Evolutionary conservation across 2,329 filamentous ascomycete genomes (phyloP).

Genomic region (Cladosporium sp.): DNA sequence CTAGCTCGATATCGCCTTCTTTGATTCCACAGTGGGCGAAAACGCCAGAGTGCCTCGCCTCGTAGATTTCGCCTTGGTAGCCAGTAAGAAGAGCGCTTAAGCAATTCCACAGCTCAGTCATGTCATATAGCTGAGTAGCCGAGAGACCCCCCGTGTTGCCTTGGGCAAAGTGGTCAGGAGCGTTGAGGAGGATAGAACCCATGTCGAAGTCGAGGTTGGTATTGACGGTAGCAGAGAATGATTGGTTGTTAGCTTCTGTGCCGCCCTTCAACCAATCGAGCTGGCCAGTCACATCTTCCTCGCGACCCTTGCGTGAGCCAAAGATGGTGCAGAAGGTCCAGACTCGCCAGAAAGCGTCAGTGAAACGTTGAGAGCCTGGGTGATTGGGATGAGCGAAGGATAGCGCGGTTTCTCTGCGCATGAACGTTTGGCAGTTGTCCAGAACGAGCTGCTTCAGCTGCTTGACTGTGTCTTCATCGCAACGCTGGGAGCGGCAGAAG

Average conservation of each 20-base stretch:
- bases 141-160: slow-evolving; percentile 58
- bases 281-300: slow-evolving; percentile 60
- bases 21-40: slow-evolving; percentile 52
- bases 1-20: slow-evolving; percentile 52
- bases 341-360: slow-evolving; percentile 65
- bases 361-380: slow-evolving; percentile 51
- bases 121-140: slow-evolving; percentile 60
- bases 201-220: slow-evolving; percentile 51
- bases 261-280: slow-evolving; percentile 65
- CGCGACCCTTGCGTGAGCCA: slow-evolving; percentile 57
- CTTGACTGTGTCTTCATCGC: slow-evolving; percentile 51
- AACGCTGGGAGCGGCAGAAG: slow-evolving; percentile 54
- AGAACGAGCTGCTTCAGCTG: slow-evolving; percentile 58
- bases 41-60: slow-evolving; percentile 57
- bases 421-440: slow-evolving; percentile 56
- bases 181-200: slow-evolving; percentile 55
- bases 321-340: slow-evolving; percentile 68
- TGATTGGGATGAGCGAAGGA: slow-evolving; percentile 52
- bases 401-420: slow-evolving; percentile 57
- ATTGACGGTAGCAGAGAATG: slow-evolving; percentile 47
- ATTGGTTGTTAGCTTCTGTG: slow-evolving; percentile 49
- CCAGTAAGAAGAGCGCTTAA: slow-evolving; percentile 57
- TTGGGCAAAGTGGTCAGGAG: slow-evolving; percentile 58
- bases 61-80: slow-evolving; percentile 54
- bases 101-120: slow-evolving; percentile 66